A percentile compares a stretch with the other conserved stretches of the same genome.
Evolutionary conservation across 2,329 filamentous ascomycete genomes (phyloP).

Genomic region (Epichloe gansuensis): DNA sequence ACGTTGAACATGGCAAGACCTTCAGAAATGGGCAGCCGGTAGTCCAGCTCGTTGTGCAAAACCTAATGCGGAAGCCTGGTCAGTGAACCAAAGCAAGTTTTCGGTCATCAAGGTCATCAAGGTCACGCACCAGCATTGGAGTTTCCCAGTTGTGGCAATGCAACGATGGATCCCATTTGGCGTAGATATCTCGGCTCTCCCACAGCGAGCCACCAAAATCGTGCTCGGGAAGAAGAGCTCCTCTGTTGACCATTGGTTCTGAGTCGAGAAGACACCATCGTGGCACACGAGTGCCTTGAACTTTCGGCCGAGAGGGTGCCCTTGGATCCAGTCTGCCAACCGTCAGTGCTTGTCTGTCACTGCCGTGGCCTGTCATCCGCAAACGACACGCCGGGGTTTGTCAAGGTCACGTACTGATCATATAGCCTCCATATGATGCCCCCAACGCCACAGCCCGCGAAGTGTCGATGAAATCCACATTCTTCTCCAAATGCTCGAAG

Average conservation of each 20-base stretch:
- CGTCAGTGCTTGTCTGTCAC: constrained; percentile 10
- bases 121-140: constrained; percentile 56
- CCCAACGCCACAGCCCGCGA: constrained; percentile 59
- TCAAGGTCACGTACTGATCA: constrained; percentile 46
- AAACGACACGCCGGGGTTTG: no score
- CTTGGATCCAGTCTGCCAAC: constrained; percentile 70
- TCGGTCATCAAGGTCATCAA: no score
- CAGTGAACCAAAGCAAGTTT: not conserved
- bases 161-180: constrained; percentile 56
- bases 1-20: constrained; percentile 79
- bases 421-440: constrained; percentile 63
- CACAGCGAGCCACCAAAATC: constrained; percentile 52
- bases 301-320: constrained; percentile 65
- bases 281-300: constrained; percentile 86
- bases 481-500: constrained; percentile 59
- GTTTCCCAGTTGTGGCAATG: constrained; percentile 64
- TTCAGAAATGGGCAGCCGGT: constrained; percentile 74
- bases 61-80: constrained; percentile 22
- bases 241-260: constrained; percentile 52
- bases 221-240: constrained; percentile 60
- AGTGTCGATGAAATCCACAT: constrained; percentile 58
- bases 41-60: constrained; percentile 85
- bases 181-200: constrained; percentile 51
- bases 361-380: not conserved
- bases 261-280: constrained; percentile 70